phyloP scores from a whole-genome alignment of 345 rosid species.

The Dipteronia sinensis region DNA sequence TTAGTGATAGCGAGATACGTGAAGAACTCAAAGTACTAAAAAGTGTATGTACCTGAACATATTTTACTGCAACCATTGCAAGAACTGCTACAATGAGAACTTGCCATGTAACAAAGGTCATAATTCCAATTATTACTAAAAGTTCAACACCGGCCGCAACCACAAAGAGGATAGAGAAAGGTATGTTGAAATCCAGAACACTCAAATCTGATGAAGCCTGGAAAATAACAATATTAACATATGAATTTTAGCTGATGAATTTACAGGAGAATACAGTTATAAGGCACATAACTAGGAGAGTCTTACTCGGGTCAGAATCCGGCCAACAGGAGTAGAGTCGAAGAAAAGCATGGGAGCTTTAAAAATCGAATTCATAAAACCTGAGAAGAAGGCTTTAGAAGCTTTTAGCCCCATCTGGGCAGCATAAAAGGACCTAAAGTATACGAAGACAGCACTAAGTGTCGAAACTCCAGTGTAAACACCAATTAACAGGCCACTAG shows the following conservation, averaged over 20 bases:
- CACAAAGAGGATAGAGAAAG: constrained; percentile 47
- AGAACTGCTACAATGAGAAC: constrained; percentile 63
- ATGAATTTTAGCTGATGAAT: neutral
- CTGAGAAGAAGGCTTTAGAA: constrained; percentile 68
- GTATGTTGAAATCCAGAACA: constrained; percentile 61
- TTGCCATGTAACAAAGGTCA: constrained; percentile 84
- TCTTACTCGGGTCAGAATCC: constrained; percentile 77
- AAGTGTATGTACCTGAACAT: constrained; percentile 52
- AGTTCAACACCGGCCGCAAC: constrained; percentile 44
- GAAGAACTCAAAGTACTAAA: neutral
- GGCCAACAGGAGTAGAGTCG: constrained; percentile 76
- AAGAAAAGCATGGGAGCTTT: constrained; percentile 82
- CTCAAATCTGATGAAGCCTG: constrained; percentile 88
- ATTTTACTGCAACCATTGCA: constrained; percentile 50
- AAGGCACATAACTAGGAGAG: neutral
- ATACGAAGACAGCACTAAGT: constrained; percentile 52
- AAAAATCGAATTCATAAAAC: constrained; percentile 59
- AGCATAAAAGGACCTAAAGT: constrained; percentile 39
- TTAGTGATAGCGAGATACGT: neutral
- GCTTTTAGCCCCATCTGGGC: constrained; percentile 68
- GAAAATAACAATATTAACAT: neutral
- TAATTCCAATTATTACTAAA: constrained; percentile 41
- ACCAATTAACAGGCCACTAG: constrained; percentile 46
- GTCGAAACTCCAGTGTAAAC: constrained; percentile 60
- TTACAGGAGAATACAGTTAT: neutral